These are phyloP conservation scores for Solanum lycopersicoides DNA, from an alignment of 257 asterid genomes.

Conservation along the genomic window DNA sequence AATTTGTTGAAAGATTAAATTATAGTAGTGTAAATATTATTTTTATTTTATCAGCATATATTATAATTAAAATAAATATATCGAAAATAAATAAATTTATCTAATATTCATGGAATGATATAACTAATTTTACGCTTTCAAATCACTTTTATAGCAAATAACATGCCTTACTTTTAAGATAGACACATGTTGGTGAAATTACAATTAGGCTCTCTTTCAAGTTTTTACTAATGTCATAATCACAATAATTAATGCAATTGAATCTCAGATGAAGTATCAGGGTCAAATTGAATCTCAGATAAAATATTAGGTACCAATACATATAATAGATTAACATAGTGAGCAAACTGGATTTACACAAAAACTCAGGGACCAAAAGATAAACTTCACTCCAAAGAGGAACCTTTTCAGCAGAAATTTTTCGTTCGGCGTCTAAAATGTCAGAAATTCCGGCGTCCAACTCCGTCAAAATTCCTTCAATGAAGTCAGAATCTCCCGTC, in stretches of 20 bases:
- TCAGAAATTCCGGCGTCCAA: background rate
- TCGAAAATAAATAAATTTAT: too few relatives aligned
- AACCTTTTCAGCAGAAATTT: background rate
- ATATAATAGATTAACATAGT: background rate
- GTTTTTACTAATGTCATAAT: too few relatives aligned
- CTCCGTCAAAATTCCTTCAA: background rate
- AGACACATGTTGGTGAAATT: background rate
- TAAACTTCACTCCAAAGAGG: background rate
- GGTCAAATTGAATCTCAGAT: background rate
- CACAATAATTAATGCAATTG: background rate
- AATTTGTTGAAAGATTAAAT: too few relatives aligned
- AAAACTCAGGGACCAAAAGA: background rate
- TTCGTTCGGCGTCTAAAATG: background rate
- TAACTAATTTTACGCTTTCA: too few relatives aligned
- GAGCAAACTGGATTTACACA: background rate
- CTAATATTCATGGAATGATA: background rate
- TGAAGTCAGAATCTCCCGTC: slow-evolving; percentile 14
- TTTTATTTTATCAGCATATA: too few relatives aligned
- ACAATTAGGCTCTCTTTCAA: background rate
- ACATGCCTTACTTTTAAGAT: background rate
- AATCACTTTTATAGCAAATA: background rate
- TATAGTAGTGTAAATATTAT: too few relatives aligned
- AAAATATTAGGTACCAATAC: background rate
- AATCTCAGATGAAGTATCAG: background rate
- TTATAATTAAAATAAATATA: too few relatives aligned